Evolutionary conservation across 805 yeast genomes (phyloP).

Genomic region (Barnettozyma siamensis): DNA sequence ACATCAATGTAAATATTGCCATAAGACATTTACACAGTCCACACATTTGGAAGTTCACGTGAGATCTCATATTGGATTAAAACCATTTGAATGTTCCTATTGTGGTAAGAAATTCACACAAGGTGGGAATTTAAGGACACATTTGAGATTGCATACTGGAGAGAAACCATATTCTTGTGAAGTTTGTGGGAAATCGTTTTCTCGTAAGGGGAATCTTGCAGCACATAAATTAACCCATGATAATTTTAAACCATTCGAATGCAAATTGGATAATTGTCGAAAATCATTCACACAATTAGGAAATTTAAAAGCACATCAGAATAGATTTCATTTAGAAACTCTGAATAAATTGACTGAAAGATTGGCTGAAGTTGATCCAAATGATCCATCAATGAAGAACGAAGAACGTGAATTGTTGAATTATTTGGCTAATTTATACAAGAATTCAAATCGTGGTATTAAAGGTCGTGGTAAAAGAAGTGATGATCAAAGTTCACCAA

Average conservation of each 20-base stretch:
- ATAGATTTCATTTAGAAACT: constrained; percentile 74
- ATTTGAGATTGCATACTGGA: constrained; percentile 81
- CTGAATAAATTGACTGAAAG: constrained; percentile 60
- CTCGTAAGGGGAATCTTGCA: constrained; percentile 87
- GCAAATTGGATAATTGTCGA: constrained; percentile 75
- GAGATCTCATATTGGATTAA: constrained; percentile 79
- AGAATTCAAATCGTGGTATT: constrained; percentile 86
- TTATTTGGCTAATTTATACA: constrained; percentile 78
- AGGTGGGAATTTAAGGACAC: constrained; percentile 86
- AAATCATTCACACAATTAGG: constrained; percentile 90
- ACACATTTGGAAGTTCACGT: constrained; percentile 89
- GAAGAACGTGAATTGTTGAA: constrained; percentile 65
- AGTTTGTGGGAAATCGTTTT: constrained; percentile 68
- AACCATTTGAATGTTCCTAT: constrained; percentile 74
- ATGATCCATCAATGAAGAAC: constrained; percentile 43
- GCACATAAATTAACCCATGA: constrained; percentile 84
- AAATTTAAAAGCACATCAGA: constrained; percentile 90
- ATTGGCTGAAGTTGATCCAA: constrained; percentile 56
- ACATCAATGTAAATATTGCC: constrained; percentile 72
- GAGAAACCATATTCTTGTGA: constrained; percentile 86
- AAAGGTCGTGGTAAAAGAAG: constrained; percentile 76
- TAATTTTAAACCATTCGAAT: constrained; percentile 69
- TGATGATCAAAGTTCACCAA: not conserved
- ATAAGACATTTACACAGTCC: constrained; percentile 77
- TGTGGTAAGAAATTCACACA: constrained; percentile 84